Percentiles rank a stretch among this genome's conserved stretches.
These are phyloP conservation scores for Lactarius hengduanensis DNA, from an alignment of 768 basidiomycete species.

Conservation along the genomic window DNA sequence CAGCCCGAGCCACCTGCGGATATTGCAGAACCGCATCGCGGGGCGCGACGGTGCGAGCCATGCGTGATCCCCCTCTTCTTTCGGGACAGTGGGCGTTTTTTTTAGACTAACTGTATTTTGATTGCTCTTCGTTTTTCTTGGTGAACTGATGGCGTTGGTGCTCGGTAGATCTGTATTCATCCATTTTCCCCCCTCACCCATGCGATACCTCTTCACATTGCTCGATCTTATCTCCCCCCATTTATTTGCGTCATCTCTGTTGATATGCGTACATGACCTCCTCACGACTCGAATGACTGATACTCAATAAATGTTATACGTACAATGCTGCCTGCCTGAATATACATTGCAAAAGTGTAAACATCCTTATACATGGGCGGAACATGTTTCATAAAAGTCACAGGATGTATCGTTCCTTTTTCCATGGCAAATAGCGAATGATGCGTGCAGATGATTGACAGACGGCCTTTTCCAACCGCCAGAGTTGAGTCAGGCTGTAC, in stretches of 20 bases:
- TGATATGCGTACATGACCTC: not conserved
- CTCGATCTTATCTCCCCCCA: not conserved
- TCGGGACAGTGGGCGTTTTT: not conserved
- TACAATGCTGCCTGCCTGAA: not conserved
- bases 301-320: conserved; percentile 2
- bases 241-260: not conserved
- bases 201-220: not conserved
- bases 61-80: not conserved
- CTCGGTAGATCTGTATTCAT: not conserved
- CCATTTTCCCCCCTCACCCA: not conserved
- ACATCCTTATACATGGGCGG: too few species aligned
- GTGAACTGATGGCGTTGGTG: not conserved
- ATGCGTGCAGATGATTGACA: too few species aligned
- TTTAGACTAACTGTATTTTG: not conserved
- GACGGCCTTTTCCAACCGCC: too few species aligned
- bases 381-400: not conserved
- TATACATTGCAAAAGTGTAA: not conserved
- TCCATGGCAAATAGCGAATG: too few species aligned
- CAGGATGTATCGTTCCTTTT: too few species aligned
- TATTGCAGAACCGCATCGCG: conserved; percentile 22
- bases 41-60: conserved; percentile 16
- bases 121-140: not conserved
- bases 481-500: too few species aligned
- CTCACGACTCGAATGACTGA: not conserved
- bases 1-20: conserved; percentile 22